These are phyloP conservation scores for Solanum chiquidenum DNA, from an alignment of 257 asterid genomes.

Conservation along the genomic window DNA sequence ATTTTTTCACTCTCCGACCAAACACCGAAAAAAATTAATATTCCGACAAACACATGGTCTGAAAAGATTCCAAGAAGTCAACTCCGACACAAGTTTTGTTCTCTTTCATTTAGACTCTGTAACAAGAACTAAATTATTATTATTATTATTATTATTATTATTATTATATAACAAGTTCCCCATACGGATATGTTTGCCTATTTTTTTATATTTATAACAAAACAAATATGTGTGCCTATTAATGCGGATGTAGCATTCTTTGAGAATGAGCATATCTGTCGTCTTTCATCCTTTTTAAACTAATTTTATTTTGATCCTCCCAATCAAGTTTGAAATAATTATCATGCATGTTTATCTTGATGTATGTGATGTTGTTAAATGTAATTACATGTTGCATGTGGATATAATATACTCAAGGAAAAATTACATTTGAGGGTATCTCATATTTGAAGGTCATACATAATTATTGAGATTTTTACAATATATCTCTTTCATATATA, in stretches of 20 bases:
- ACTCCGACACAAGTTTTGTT: background rate
- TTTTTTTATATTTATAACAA: background rate
- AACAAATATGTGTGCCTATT: slow-evolving; percentile 31
- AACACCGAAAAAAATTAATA: background rate
- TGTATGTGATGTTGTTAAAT: background rate
- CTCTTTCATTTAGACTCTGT: background rate
- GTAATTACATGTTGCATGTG: background rate
- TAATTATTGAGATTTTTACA: background rate
- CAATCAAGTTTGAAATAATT: background rate
- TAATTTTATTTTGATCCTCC: slow-evolving; percentile 4
- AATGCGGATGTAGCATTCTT: slow-evolving; percentile 75
- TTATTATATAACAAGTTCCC: background rate
- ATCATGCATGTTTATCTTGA: background rate
- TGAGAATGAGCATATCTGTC: slow-evolving; percentile 83
- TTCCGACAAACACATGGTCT: background rate
- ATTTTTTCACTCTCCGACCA: background rate
- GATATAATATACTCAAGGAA: background rate
- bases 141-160: background rate
- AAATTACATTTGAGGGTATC: background rate
- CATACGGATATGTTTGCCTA: slow-evolving; percentile 48
- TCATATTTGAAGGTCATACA: too few species aligned
- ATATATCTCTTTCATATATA: too few species aligned
- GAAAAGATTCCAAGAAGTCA: background rate
- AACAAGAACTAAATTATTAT: background rate
- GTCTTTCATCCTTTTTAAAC: slow-evolving; percentile 17